phyloP scores from a whole-genome alignment of 2,329 filamentous ascomycete genomes.

The Clathrospora elynae region DNA sequence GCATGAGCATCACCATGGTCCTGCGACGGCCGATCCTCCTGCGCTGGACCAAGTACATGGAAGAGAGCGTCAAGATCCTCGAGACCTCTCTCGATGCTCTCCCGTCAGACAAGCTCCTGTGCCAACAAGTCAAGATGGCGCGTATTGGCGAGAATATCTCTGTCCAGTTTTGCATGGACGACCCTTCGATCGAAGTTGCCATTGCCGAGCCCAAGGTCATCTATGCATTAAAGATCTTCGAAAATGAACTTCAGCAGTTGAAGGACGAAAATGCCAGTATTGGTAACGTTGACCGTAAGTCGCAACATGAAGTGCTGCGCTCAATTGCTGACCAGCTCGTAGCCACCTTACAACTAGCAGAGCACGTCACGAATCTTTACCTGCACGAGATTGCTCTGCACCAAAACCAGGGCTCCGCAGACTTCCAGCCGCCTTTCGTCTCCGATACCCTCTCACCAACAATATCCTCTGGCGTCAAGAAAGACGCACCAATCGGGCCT shows the following conservation, averaged over 20 bases:
- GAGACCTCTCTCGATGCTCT: slow-evolving; percentile 61
- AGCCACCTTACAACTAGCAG: slow-evolving; percentile 51
- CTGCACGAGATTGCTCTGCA: slow-evolving; percentile 59
- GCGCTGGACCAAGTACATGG: slow-evolving; percentile 67
- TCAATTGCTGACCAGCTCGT: slow-evolving; percentile 9
- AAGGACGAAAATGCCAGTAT: slow-evolving; percentile 48
- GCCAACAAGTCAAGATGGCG: slow-evolving; percentile 63
- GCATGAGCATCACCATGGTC: slow-evolving; percentile 62
- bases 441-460: slow-evolving; percentile 49
- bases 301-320: not conserved
- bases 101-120: slow-evolving; percentile 61
- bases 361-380: slow-evolving; percentile 56
- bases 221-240: slow-evolving; percentile 60
- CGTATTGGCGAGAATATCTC: slow-evolving; percentile 64
- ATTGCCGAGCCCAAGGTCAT: slow-evolving; percentile 62
- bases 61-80: slow-evolving; percentile 64
- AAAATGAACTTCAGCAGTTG: slow-evolving; percentile 54
- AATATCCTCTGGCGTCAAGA: slow-evolving; percentile 46
- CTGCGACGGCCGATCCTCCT: slow-evolving; percentile 63
- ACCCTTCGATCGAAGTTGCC: slow-evolving; percentile 56
- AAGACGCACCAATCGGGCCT: slow-evolving; percentile 50
- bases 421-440: slow-evolving; percentile 53
- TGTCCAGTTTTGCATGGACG: slow-evolving; percentile 62
- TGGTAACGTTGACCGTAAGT: slow-evolving; percentile 44
- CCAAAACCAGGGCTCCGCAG: slow-evolving; percentile 49